These are phyloP conservation scores for Trichoderma brevicompactum DNA, from an alignment of 2,329 filamentous ascomycete genomes.

Conservation along the genomic window DNA sequence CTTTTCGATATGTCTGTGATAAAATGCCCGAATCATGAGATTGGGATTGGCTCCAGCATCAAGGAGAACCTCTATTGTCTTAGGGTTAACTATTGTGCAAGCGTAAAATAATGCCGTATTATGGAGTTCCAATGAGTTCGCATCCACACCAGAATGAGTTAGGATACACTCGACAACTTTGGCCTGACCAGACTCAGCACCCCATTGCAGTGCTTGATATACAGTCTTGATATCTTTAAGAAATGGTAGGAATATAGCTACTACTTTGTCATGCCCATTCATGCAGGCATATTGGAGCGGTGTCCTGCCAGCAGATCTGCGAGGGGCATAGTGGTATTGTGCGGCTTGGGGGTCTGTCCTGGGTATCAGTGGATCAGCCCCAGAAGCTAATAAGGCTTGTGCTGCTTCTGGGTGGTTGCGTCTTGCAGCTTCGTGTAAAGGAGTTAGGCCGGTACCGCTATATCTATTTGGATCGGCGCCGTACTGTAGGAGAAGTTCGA, in stretches of 20 bases:
- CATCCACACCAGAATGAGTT: constrained; percentile 38
- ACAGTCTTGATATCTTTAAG: constrained; percentile 33
- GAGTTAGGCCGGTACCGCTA: constrained; percentile 37
- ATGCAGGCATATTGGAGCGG: constrained; percentile 41
- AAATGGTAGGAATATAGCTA: constrained; percentile 37
- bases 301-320: constrained; percentile 33
- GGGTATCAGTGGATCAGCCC: constrained; percentile 40
- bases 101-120: constrained; percentile 36
- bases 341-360: constrained; percentile 31
- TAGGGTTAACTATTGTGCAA: constrained; percentile 17
- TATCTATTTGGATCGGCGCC: constrained; percentile 5
- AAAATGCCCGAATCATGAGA: background rate
- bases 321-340: background rate
- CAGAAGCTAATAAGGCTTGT: constrained; percentile 41
- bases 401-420: constrained; percentile 39
- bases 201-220: constrained; percentile 38
- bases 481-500: constrained; percentile 2
- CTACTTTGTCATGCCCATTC: constrained; percentile 35
- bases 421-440: constrained; percentile 43
- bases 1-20: background rate
- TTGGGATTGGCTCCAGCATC: constrained; percentile 41
- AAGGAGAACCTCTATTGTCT: constrained; percentile 36
- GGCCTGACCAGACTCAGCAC: constrained; percentile 31
- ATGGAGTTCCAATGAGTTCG: constrained; percentile 36
- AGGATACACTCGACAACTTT: constrained; percentile 39